phyloP scores from a whole-genome alignment of 129 eudicot genomes.

The Tagetes patula region DNA sequence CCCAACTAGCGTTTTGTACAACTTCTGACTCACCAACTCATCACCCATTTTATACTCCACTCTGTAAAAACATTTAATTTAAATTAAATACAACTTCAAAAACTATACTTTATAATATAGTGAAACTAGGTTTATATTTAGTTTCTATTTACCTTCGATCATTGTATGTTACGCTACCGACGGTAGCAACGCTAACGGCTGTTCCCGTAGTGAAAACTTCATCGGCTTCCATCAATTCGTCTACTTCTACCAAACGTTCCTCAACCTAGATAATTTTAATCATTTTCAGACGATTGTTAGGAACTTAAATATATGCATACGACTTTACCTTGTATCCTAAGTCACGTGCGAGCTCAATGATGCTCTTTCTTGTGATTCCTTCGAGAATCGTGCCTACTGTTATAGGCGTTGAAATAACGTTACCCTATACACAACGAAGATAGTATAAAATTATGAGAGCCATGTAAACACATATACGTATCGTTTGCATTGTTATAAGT shows the following conservation, averaged over 20 bases:
- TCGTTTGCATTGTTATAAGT: background rate
- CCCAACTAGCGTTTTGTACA: slow-evolving; percentile 47
- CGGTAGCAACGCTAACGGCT: slow-evolving; percentile 78
- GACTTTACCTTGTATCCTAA: slow-evolving; percentile 57
- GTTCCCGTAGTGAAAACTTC: slow-evolving; percentile 91
- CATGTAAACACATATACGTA: background rate
- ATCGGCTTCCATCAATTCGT: slow-evolving; percentile 70
- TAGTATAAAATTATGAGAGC: background rate
- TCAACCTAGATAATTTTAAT: slow-evolving; percentile 48
- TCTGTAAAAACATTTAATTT: slow-evolving; percentile 50
- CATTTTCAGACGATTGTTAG: background rate
- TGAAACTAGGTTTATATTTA: background rate
- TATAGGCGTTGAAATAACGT: slow-evolving; percentile 69
- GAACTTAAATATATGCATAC: background rate
- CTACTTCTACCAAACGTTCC: slow-evolving; percentile 54
- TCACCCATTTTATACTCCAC: slow-evolving; percentile 47
- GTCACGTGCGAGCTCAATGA: slow-evolving; percentile 67
- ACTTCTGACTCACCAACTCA: slow-evolving; percentile 34
- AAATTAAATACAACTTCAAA: background rate
- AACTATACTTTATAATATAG: background rate
- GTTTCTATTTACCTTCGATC: slow-evolving; percentile 51
- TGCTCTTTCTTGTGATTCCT: slow-evolving; percentile 86
- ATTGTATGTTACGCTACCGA: slow-evolving; percentile 70
- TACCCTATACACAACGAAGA: slow-evolving; percentile 36
- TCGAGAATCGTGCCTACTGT: slow-evolving; percentile 66